A percentile compares a stretch with the other conserved stretches of the same genome.
phyloP scores from a whole-genome alignment of 352 stramenopile genomes.

The Phytophthora agathidicida region DNA sequence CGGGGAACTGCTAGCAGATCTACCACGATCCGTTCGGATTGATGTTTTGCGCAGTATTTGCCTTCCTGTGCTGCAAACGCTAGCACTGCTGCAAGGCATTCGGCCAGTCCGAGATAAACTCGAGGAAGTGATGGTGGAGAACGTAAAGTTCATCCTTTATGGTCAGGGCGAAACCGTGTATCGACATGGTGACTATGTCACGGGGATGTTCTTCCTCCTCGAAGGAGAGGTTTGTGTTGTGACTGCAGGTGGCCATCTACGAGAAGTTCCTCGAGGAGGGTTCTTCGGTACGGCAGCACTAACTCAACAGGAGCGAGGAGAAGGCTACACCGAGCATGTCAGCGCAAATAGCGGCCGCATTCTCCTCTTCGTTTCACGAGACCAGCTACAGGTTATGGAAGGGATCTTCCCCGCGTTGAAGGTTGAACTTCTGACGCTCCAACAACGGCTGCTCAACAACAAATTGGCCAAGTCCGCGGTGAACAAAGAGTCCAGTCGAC shows the following conservation, averaged over 20 bases:
- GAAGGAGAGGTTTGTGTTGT: conserved; percentile 59
- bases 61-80: conserved; percentile 48
- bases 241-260: conserved; percentile 30
- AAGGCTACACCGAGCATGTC: conserved; percentile 60
- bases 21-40: conserved; percentile 50
- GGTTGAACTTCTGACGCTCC: conserved; percentile 47
- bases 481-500: conserved; percentile 14
- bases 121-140: conserved; percentile 54
- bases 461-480: conserved; percentile 46
- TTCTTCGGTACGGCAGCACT: conserved; percentile 60
- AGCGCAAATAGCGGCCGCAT: conserved; percentile 63
- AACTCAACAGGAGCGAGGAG: conserved; percentile 41
- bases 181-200: conserved; percentile 56
- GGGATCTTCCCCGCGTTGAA: conserved; percentile 51
- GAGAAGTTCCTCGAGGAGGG: conserved; percentile 38
- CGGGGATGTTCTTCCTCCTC: conserved; percentile 62
- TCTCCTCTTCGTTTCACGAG: conserved; percentile 50
- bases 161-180: conserved; percentile 68
- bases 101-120: conserved; percentile 37
- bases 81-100: conserved; percentile 42
- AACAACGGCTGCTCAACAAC: conserved; percentile 45
- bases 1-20: conserved; percentile 51
- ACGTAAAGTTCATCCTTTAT: conserved; percentile 58
- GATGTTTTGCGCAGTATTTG: conserved; percentile 58
- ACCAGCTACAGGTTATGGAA: conserved; percentile 59